These are phyloP conservation scores for Yamadazyma blattariae DNA, from an alignment of 1,139 yeast genomes.

Conservation along the genomic window DNA sequence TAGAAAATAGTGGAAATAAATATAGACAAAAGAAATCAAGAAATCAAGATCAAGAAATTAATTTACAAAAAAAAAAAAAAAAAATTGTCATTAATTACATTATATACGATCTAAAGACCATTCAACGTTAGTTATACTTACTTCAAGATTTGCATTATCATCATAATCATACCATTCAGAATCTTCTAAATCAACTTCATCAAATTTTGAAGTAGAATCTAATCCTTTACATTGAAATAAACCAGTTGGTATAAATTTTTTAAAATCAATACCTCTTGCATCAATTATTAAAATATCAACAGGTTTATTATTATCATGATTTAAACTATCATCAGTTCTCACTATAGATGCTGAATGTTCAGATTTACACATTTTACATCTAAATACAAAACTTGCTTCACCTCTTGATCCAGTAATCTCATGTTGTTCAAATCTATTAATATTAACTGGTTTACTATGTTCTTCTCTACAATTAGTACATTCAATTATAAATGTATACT, in stretches of 20 bases:
- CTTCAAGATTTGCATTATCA: conserved; percentile 78
- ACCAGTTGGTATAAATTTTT: conserved; percentile 68
- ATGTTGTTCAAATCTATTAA: conserved; percentile 61
- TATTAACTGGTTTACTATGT: conserved; percentile 71
- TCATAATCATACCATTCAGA: conserved; percentile 96
- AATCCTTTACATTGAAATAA: conserved; percentile 59
- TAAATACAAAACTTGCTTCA: conserved; percentile 78
- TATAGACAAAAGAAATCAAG: neutral
- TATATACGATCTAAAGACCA: conserved; percentile 38
- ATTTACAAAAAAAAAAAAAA: no score
- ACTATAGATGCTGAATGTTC: conserved; percentile 38
- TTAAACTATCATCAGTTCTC: conserved; percentile 30
- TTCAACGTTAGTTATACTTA: conserved; percentile 67
- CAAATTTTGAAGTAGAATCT: conserved; percentile 51
- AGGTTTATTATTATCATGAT: conserved; percentile 25
- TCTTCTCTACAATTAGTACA: conserved; percentile 80
- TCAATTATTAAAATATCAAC: conserved; percentile 67
- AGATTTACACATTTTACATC: conserved; percentile 64
- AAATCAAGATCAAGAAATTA: no score
- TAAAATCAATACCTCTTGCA: conserved; percentile 78
- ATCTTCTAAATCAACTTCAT: conserved; percentile 70
- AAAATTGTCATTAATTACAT: neutral
- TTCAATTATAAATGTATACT: conserved; percentile 67
- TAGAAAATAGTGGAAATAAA: neutral
- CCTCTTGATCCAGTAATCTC: conserved; percentile 75